Conservation (phyloP, 2,329 filamentous ascomycete species). For the Aureobasidium musti region DNA sequence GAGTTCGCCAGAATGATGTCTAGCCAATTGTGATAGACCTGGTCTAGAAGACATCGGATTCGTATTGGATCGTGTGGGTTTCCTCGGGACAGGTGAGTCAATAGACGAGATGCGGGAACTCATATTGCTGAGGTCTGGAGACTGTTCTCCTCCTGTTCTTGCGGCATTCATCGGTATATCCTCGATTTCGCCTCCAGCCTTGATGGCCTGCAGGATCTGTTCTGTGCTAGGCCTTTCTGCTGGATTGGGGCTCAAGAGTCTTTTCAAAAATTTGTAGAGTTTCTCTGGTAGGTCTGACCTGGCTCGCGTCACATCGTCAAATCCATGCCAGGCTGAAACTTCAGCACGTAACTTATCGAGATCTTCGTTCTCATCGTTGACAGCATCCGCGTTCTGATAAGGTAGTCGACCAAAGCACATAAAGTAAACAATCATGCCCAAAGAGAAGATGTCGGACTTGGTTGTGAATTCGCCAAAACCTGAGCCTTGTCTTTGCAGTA, state of each 20-base stretch:
- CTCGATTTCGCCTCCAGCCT: conserved; percentile 60
- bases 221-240: conserved; percentile 76
- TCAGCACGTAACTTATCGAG: conserved; percentile 78
- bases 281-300: conserved; percentile 81
- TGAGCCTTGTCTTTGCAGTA: conserved; percentile 65
- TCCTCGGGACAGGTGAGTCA: conserved; percentile 42
- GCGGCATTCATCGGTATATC: not conserved
- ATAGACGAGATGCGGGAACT: conserved; percentile 48
- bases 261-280: conserved; percentile 81
- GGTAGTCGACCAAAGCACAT: conserved; percentile 92
- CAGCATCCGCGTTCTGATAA: conserved; percentile 36
- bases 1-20: conserved; percentile 8
- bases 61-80: conserved; percentile 34
- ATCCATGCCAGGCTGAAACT: conserved; percentile 83
- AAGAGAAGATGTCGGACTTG: conserved; percentile 96
- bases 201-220: conserved; percentile 79
- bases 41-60: conserved; percentile 33
- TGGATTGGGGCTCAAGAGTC: conserved; percentile 75
- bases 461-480: conserved; percentile 90
- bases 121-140: conserved; percentile 36
- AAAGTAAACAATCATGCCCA: conserved; percentile 98
- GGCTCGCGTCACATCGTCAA: conserved; percentile 64
- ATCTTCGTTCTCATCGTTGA: conserved; percentile 78
- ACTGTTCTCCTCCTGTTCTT: conserved; percentile 42
- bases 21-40: conserved; percentile 27